phyloP scores from a whole-genome alignment of 2,329 filamentous ascomycete species.

The Ascocoryne sarcoides region DNA sequence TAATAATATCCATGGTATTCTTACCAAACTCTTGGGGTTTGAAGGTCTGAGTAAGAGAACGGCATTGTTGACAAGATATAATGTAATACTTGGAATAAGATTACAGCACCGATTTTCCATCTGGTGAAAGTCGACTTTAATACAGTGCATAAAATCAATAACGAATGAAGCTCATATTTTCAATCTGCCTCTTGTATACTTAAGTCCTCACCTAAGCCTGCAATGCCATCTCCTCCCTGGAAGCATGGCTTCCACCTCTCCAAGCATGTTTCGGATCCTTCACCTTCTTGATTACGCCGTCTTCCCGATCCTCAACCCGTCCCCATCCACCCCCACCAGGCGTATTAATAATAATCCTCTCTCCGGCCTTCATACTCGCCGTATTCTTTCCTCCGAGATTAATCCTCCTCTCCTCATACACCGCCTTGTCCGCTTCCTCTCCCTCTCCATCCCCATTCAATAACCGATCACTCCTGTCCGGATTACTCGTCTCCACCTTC shows the following conservation, averaged over 20 bases:
- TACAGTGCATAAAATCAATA: no score
- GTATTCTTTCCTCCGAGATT: constrained; percentile 76
- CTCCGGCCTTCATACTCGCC: constrained; percentile 65
- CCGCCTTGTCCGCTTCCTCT: constrained; percentile 29
- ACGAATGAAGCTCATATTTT: no score
- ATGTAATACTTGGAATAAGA: no score
- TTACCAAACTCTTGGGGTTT: no score
- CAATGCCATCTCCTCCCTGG: constrained; percentile 48
- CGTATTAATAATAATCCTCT: constrained; percentile 68
- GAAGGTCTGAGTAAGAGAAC: no score
- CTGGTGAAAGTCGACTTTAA: no score
- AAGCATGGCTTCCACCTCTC: constrained; percentile 50
- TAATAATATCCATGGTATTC: no score
- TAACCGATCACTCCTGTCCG: constrained; percentile 36
- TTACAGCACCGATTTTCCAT: no score
- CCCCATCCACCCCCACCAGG: constrained; percentile 78
- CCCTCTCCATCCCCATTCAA: constrained; percentile 17
- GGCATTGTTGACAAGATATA: no score
- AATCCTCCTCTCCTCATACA: constrained; percentile 51
- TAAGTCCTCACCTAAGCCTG: constrained; percentile 39
- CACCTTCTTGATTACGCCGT: constrained; percentile 38
- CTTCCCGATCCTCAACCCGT: constrained; percentile 40
- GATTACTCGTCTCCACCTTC: constrained; percentile 51
- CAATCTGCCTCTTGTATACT: no score
- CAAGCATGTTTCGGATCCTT: constrained; percentile 52